Evolutionary conservation across 2,329 filamentous ascomycete species (phyloP).

Genomic region (Sporothrix variecibatus): DNA sequence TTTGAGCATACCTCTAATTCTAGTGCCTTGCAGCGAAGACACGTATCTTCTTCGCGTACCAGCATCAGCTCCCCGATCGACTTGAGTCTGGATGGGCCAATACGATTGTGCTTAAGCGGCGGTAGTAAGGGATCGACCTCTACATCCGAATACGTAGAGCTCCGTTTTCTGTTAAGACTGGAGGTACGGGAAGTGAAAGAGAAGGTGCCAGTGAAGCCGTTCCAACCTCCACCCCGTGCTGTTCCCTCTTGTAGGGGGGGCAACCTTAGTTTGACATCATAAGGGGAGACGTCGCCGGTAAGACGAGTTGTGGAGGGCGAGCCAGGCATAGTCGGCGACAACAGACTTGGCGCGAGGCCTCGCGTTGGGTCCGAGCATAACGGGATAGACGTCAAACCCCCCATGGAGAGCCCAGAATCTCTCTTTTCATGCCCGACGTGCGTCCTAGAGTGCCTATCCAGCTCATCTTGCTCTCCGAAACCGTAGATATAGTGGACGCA

Average conservation of each 20-base stretch:
- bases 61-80: slow-evolving; percentile 60
- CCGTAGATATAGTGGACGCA: slow-evolving; percentile 63
- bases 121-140: slow-evolving; percentile 56
- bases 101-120: slow-evolving; percentile 55
- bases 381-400: slow-evolving; percentile 35
- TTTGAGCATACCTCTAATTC: slow-evolving; percentile 46
- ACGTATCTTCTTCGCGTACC: slow-evolving; percentile 50
- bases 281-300: slow-evolving; percentile 39
- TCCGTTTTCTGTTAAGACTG: slow-evolving; percentile 1
- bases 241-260: slow-evolving; percentile 41
- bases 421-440: slow-evolving; percentile 48
- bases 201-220: slow-evolving; percentile 40
- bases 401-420: slow-evolving; percentile 49
- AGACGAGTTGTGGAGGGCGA: slow-evolving; percentile 44
- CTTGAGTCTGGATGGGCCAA: slow-evolving; percentile 55
- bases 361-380: background rate
- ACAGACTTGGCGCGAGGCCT: slow-evolving; percentile 23
- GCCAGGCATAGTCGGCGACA: slow-evolving; percentile 37
- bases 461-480: slow-evolving; percentile 52
- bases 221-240: slow-evolving; percentile 20
- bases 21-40: slow-evolving; percentile 53
- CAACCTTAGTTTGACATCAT: slow-evolving; percentile 36
- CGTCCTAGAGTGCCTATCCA: slow-evolving; percentile 51
- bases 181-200: background rate
- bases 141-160: slow-evolving; percentile 47